Evolutionary conservation across 2,329 filamentous ascomycete species (phyloP), one percentile per base, ranked within the genome.

Genomic region (Fonsecaea nubica): DNA sequence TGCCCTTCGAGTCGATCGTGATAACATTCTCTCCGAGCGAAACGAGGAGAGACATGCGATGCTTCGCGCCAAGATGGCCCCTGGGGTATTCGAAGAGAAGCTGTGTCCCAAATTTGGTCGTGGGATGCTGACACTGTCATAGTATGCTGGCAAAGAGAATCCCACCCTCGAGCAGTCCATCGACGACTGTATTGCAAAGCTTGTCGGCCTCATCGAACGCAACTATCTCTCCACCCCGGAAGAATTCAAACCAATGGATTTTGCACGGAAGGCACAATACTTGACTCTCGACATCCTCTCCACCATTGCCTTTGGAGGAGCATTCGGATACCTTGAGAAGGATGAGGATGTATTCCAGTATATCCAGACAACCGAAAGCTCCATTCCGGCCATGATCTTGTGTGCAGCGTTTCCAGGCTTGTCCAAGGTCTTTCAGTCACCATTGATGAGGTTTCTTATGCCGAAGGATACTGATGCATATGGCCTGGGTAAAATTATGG

Each of bases 31-130:
- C 7, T 71, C 64, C n/a, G 62, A 65, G 40, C 50, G 62, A 18
- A 57, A 71, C 52, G 64, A 65, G 21, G 63, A 66, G 36, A 35
- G 50, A 21, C 66, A 69, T 63, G 38, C 54, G 7, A 38, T 58
- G 38, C 63, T 69, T 12, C 60, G 67, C 13, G 38, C 56, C 30
- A 69, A 64, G 25, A 61, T 69, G 63, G 55, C 62, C 2, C 52
- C 64, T 12, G 67, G 67, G 21, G 68, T 69, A 64, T 40, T 54
- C 58, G 32, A 61, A 12, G 35, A 50, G 18, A 50, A 25, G 12
- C 36, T 30, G 32, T 53, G 10, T 13, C 53, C 30, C 25, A 5
- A 18, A 92, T 75, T 83, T 93, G 8, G 77, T 82, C 85, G 86
- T 74, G 35, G 58, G 4, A 33, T 63, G 25, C 52, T 62, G 36